phyloP scores from a whole-genome alignment of 2,329 filamentous ascomycete species.

The Fusarium aywerte region DNA sequence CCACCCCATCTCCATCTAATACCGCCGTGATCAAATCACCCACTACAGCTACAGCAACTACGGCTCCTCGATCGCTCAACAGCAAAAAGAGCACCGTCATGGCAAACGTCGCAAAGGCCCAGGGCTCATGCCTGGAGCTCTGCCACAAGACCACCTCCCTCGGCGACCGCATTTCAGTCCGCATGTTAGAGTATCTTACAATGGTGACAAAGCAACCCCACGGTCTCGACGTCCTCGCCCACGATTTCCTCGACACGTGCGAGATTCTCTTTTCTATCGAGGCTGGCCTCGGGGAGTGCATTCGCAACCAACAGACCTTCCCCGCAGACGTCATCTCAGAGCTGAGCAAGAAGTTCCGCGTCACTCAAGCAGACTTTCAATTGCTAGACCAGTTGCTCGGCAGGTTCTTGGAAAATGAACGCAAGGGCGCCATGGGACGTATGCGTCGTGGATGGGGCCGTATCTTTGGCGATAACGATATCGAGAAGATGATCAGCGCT shows the following conservation, averaged over 20 bases:
- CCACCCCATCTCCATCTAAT: background rate
- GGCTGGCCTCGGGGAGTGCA: slow-evolving; percentile 68
- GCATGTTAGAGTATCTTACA: slow-evolving; percentile 72
- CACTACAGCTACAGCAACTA: background rate
- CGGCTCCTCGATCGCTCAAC: slow-evolving; percentile 30
- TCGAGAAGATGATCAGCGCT: slow-evolving; percentile 68
- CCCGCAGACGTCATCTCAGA: slow-evolving; percentile 71
- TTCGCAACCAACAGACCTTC: slow-evolving; percentile 62
- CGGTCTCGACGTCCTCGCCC: slow-evolving; percentile 69
- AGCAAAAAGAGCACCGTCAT: slow-evolving; percentile 42
- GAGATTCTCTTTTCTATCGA: slow-evolving; percentile 76
- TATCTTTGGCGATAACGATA: slow-evolving; percentile 70
- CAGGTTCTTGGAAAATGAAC: slow-evolving; percentile 71
- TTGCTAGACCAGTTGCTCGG: slow-evolving; percentile 71
- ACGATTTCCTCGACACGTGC: slow-evolving; percentile 74
- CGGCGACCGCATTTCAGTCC: slow-evolving; percentile 72
- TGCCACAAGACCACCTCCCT: slow-evolving; percentile 68
- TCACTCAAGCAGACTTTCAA: slow-evolving; percentile 70
- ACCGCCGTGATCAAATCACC: background rate
- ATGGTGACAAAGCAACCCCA: slow-evolving; percentile 64
- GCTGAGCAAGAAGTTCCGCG: slow-evolving; percentile 71
- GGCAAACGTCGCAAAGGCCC: slow-evolving; percentile 45
- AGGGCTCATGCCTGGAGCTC: slow-evolving; percentile 53
- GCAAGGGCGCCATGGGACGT: slow-evolving; percentile 68
- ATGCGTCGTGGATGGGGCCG: slow-evolving; percentile 71